Evolutionary conservation across 176 grass and related monocot species (phyloP), one percentile per base, ranked within the genome.

Genomic region (Thalia dealbata): DNA sequence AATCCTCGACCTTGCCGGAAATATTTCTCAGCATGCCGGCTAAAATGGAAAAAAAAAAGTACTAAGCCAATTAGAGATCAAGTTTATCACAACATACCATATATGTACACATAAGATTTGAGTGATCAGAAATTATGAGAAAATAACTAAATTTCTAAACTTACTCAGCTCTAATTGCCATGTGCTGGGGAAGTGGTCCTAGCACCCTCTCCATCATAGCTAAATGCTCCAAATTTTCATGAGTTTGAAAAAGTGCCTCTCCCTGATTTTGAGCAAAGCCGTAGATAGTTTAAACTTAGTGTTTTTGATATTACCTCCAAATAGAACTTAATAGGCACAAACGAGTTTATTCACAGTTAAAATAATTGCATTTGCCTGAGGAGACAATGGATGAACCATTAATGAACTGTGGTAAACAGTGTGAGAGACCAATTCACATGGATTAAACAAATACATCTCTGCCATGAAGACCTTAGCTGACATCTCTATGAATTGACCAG

Each of bases 171-270:
- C 81, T 88, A 50, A 78, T 58, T 22, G 86, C 84, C 95, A 99
- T 93, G 76, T 99, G 87, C 75, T 88, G 89, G 11, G 95, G 95
- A 78, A 99, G 81, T 54, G 95, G 95, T 0, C 90, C 89, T 64
- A 92, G 66, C 45, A 92, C 92, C 69, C 79, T 90, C 80, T 92
- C 89, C 93, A 96, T 96, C 93, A 96, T 96, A 78, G 93, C 93
- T 61, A 96, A 77, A 83, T 96, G 89, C 82, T 97, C 95, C 87
- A 99, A 86, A 73, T 93, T 99, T 86, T 99, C 95, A 77, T 99
- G 95, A 30, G 95, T 99, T 72, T 99, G 90, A 87, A 99, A 99
- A 7, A 99, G 80, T 65, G 90, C 90, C 78, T 91, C 90, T 3
- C 90, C 95, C 95, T 93, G 79, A 58, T 82, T 86, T 68, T 77